Conservation (phyloP, 179 eudicot genomes). For the Amaranthus tricolor region DNA sequence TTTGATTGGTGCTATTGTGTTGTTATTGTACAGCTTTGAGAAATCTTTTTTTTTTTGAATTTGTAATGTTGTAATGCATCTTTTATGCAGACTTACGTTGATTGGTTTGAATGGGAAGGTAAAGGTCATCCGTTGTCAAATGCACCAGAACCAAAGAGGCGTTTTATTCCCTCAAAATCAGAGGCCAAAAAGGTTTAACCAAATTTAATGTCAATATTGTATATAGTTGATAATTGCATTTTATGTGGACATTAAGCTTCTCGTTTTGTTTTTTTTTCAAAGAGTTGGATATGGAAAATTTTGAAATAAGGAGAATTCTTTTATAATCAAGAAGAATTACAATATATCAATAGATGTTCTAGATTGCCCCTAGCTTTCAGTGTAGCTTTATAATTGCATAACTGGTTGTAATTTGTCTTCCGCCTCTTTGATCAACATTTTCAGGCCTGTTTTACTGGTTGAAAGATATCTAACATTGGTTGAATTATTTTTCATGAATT, state of each 20-base stretch:
- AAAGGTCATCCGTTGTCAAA: conserved; percentile 73
- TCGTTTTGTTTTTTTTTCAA: background rate
- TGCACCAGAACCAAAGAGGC: conserved; percentile 95
- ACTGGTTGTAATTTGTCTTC: background rate
- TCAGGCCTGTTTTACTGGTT: too few species aligned
- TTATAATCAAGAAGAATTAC: background rate
- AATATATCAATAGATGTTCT: background rate
- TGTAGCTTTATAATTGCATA: background rate
- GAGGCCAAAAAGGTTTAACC: conserved; percentile 66
- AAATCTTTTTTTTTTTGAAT: background rate
- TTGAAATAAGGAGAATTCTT: too few species aligned
- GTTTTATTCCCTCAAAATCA: conserved; percentile 94
- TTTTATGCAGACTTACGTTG: conserved; percentile 79
- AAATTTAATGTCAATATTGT: too few species aligned
- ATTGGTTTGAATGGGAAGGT: conserved; percentile 80
- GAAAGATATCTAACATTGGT: too few species aligned
- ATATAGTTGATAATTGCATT: too few species aligned
- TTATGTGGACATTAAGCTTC: background rate
- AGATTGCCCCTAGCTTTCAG: background rate
- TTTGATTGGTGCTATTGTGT: background rate
- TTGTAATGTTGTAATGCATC: conserved; percentile 11
- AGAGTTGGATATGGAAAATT: background rate
- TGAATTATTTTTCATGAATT: too few species aligned
- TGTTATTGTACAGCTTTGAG: background rate
- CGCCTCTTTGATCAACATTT: too few species aligned